Base-by-base conservation (phyloP, 2,329 filamentous ascomycete genomes). In the Shiraia bambusicola region DNA sequence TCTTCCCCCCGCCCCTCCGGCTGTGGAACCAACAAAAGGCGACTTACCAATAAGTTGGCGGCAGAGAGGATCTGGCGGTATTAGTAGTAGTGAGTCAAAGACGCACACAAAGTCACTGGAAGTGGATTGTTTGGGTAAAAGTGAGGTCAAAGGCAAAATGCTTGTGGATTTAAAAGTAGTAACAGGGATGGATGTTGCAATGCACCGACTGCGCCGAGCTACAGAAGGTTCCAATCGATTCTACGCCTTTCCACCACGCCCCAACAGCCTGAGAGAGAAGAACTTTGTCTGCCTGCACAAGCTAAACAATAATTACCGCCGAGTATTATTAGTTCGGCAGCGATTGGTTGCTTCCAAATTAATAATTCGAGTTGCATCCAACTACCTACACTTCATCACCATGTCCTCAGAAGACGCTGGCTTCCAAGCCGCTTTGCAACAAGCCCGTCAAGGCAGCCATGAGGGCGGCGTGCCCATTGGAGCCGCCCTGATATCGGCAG, bases 401-500 rank as follows among this genome's bases (percentile, higher is more conserved):
- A 64, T 63, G 57, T 61, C 61, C 40, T 50, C 53, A 34, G 56
- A 54, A 28, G 49, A 69, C 42, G 17, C 46, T 6, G 80, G 80
- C 47, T 82, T 83, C 67, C 71, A 76, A 50, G 76, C 74, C 32
- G 80, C 80, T 27, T 61, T 83, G 12, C 75, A 79, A 48, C 79
- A 83, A 61, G 80, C 80, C 10, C 75, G 72, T 56, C 67, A 74
- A 52, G 76, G 80, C 37, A 71, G 69, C 37, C 66, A 68, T n/a
- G 78, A 83, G 63, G 79, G 79, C 36, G 80, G 79, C 31, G 74
- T 82, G 2, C 79, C 80, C 2, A 75, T 80, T 41, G 80, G 80
- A 30, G 80, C 80, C 30, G 77, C 73, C 44, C 73, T 91, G 17
- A 77, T 90, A n/a, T 78, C 80, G 28, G 78, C 77, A 42, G 79